These are phyloP conservation scores for Sedum album DNA, from an alignment of 164 flowering plant genomes.

Conservation along the genomic window DNA sequence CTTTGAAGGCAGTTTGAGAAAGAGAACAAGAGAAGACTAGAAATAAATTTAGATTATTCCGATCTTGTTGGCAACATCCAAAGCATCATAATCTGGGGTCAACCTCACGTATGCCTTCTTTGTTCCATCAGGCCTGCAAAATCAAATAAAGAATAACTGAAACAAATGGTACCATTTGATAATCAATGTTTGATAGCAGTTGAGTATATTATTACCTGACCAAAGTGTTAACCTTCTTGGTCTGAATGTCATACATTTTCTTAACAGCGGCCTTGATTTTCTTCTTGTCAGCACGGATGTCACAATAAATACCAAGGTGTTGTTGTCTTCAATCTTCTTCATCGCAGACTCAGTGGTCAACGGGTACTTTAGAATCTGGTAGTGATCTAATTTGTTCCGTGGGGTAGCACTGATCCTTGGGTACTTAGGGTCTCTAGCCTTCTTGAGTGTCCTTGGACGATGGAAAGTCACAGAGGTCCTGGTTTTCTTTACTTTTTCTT, in stretches of 20 bases:
- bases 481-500: neutral
- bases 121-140: neutral
- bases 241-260: conserved; percentile 4
- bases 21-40: neutral
- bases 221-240: conserved; percentile 1
- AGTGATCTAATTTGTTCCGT: neutral
- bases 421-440: conserved; percentile 1
- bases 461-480: neutral
- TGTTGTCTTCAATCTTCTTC: conserved; percentile 4
- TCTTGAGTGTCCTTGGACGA: neutral
- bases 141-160: neutral
- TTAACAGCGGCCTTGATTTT: neutral
- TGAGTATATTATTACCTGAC: neutral
- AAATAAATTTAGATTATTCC: neutral
- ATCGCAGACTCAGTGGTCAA: conserved; percentile 2
- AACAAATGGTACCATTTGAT: too few relatives aligned
- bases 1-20: neutral
- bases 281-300: neutral
- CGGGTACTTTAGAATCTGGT: neutral
- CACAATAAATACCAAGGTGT: conserved; percentile 1
- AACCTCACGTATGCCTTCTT: conserved; percentile 1
- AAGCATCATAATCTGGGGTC: neutral
- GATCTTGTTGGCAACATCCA: conserved; percentile 3
- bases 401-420: neutral
- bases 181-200: too few relatives aligned